These are phyloP conservation scores for Paecilomyces fulvus DNA, from an alignment of 2,329 filamentous ascomycete genomes.

Conservation along the genomic window DNA sequence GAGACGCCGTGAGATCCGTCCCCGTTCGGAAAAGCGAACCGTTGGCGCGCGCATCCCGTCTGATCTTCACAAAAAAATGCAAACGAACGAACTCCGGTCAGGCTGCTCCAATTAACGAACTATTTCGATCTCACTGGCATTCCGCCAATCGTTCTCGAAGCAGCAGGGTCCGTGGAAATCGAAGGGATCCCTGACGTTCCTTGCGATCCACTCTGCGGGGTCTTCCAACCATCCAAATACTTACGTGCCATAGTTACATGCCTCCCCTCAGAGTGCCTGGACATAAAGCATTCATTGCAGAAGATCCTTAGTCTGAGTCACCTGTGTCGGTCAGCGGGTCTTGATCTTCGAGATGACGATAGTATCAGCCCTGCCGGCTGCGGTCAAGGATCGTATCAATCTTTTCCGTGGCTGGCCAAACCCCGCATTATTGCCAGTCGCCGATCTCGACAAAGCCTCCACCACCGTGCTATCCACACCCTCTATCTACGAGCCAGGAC, in stretches of 20 bases:
- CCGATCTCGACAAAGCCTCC: constrained; percentile 53
- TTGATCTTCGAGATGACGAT: not conserved
- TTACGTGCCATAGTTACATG: not conserved
- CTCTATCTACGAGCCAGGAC: constrained; percentile 50
- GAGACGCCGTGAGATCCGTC: not conserved
- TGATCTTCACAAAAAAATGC: not conserved
- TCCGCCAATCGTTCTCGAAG: not conserved
- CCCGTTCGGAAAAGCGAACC: not conserved
- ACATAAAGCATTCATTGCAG: not conserved
- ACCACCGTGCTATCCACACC: constrained; percentile 54
- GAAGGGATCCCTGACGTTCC: not conserved
- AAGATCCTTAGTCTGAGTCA: not conserved
- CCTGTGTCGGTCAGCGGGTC: not conserved
- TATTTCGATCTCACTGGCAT: not conserved
- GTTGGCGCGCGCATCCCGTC: not conserved
- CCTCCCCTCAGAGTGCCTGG: not conserved
- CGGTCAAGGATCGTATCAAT: constrained; percentile 25
- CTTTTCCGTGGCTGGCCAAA: constrained; percentile 42
- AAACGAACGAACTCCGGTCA: not conserved
- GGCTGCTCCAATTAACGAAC: not conserved
- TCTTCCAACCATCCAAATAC: not conserved
- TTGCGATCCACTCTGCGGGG: not conserved
- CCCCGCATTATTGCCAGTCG: constrained; percentile 55
- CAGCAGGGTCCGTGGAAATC: not conserved
- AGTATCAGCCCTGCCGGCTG: not conserved